These are phyloP conservation scores for Auxenochlorella pyrenoidosa DNA, from an alignment of 139 green algal genomes.

Conservation along the genomic window DNA sequence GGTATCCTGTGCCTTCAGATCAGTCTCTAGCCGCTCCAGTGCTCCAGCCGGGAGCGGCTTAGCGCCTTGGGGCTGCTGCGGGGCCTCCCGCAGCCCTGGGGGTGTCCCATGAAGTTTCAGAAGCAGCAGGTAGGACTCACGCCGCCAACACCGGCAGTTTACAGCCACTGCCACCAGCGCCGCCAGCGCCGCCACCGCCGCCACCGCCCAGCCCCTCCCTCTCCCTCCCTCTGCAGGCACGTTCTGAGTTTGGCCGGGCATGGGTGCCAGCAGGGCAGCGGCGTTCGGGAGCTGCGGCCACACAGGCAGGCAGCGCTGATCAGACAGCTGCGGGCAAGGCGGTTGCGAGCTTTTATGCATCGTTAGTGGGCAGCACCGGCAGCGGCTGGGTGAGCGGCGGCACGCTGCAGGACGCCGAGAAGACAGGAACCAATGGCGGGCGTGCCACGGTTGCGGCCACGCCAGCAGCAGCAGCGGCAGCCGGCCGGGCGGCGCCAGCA, in stretches of 20 bases:
- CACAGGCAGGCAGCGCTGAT: background rate
- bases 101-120: background rate
- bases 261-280: background rate
- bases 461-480: background rate
- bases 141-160: background rate
- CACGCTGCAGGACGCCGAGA: background rate
- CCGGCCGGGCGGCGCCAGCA: background rate
- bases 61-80: no score
- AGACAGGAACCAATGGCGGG: background rate
- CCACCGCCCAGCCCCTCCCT: background rate
- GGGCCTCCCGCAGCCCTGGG: no score
- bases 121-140: background rate
- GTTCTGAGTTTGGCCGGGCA: constrained; percentile 6
- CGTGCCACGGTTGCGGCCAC: background rate
- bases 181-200: background rate
- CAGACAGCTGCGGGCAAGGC: background rate
- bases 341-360: constrained; percentile 16
- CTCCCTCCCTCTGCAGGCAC: background rate
- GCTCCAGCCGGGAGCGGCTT: no score
- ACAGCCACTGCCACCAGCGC: background rate
- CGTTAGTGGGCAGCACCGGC: constrained; percentile 13
- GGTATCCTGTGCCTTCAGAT: no score
- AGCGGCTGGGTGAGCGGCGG: constrained; percentile 11
- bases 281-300: background rate
- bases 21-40: no score